phyloP scores from a whole-genome alignment of 1,139 yeast species.

The Debaryomyces singareniensis region DNA sequence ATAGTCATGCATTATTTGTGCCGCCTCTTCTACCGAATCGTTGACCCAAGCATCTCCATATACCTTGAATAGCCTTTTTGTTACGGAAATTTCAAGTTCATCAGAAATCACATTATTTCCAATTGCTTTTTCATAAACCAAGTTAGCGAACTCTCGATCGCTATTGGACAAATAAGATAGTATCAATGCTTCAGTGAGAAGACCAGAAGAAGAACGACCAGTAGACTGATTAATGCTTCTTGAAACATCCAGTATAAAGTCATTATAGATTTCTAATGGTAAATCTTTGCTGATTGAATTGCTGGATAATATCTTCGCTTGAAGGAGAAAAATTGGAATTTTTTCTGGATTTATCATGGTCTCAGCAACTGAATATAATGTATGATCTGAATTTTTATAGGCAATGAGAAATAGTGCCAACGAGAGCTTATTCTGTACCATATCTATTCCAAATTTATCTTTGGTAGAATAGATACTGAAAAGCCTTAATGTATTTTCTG shows the following conservation, averaged over 20 bases:
- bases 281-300: conserved; percentile 39
- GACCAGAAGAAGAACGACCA: conserved; percentile 38
- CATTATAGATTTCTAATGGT: conserved; percentile 48
- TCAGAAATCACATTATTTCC: conserved; percentile 35
- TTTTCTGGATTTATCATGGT: conserved; percentile 30
- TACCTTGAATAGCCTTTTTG: conserved; percentile 43
- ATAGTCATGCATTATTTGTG: conserved; percentile 4
- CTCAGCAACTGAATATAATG: conserved; percentile 37
- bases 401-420: conserved; percentile 37
- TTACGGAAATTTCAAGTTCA: conserved; percentile 34
- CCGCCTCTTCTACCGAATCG: conserved; percentile 27
- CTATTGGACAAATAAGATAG: conserved; percentile 40
- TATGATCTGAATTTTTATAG: conserved; percentile 24
- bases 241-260: conserved; percentile 36
- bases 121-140: conserved; percentile 52
- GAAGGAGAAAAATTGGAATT: conserved; percentile 34
- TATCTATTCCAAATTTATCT: conserved; percentile 28
- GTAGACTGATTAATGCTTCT: conserved; percentile 25
- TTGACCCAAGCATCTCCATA: conserved; percentile 51
- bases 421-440: conserved; percentile 21
- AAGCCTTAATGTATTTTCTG: conserved; percentile 21
- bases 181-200: conserved; percentile 48
- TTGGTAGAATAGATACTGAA: conserved; percentile 33
- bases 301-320: conserved; percentile 41
- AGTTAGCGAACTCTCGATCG: conserved; percentile 59